A percentile compares a stretch with the other conserved stretches of the same genome.
These are phyloP conservation scores for Geranium brycei DNA, from an alignment of 345 rosid genomes.

Conservation along the genomic window DNA sequence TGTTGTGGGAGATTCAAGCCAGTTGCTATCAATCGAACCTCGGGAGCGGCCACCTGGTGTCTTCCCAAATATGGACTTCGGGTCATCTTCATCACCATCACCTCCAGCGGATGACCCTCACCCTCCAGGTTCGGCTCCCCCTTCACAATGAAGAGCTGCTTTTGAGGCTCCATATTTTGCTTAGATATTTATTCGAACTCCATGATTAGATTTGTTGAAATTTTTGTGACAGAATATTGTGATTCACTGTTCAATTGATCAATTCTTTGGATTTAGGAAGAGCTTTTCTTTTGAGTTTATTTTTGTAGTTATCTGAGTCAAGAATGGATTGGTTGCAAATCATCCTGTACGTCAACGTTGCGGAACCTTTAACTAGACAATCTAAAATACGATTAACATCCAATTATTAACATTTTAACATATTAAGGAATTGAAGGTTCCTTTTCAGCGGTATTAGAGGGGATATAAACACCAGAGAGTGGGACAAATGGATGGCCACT, in stretches of 20 bases:
- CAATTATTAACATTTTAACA: too few species aligned
- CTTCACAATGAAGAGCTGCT: slow-evolving; percentile 10
- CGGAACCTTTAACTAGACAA: too few species aligned
- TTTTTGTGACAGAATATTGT: slow-evolving; percentile 8
- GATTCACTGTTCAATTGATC: slow-evolving; percentile 17
- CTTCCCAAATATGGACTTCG: slow-evolving; percentile 60
- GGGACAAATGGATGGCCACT: too few species aligned
- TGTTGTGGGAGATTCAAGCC: slow-evolving; percentile 82
- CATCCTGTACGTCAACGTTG: too few species aligned
- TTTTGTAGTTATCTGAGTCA: too few species aligned
- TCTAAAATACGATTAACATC: too few species aligned
- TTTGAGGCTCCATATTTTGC: slow-evolving; percentile 3
- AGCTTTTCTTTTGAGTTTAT: background rate
- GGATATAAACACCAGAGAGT: too few species aligned
- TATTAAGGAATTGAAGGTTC: too few species aligned
- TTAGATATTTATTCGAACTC: slow-evolving; percentile 5
- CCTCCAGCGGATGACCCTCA: slow-evolving; percentile 32
- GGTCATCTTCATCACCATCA: slow-evolving; percentile 27
- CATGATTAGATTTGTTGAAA: slow-evolving; percentile 10
- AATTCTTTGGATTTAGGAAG: slow-evolving; percentile 20
- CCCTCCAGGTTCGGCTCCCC: slow-evolving; percentile 15
- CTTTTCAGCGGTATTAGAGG: too few species aligned
- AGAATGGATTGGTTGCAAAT: too few species aligned
- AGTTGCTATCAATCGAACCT: slow-evolving; percentile 68
- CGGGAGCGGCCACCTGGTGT: slow-evolving; percentile 79